Percentiles rank a stretch among this genome's conserved stretches.
Conservation (phyloP, 2,329 filamentous ascomycete genomes). For the Aspergillus brasiliensis region DNA sequence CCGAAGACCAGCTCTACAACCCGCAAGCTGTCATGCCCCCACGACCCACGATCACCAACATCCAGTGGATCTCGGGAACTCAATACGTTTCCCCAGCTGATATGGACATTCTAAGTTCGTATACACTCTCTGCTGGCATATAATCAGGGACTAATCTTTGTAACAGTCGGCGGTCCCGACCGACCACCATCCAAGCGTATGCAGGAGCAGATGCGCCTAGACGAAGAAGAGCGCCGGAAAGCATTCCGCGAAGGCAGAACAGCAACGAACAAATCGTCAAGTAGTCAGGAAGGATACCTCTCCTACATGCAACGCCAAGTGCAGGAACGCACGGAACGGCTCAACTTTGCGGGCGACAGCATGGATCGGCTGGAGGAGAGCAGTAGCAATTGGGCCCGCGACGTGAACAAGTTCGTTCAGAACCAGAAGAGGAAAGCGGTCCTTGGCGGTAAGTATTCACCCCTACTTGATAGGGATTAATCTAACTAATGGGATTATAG, state of each 20-base stretch:
- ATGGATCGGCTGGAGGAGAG: slow-evolving; percentile 82
- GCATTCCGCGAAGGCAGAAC: slow-evolving; percentile 40
- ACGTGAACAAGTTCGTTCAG: slow-evolving; percentile 82
- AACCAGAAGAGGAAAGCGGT: slow-evolving; percentile 87
- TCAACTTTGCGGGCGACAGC: slow-evolving; percentile 78
- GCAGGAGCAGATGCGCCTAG: slow-evolving; percentile 75
- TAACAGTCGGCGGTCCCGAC: slow-evolving; percentile 74
- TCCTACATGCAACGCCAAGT: slow-evolving; percentile 85
- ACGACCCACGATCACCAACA: slow-evolving; percentile 87
- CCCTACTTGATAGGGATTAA: background rate
- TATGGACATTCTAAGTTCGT: slow-evolving; percentile 75
- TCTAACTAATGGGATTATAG: slow-evolving; percentile 28
- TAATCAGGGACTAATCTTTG: background rate
- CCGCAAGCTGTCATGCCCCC: slow-evolving; percentile 71
- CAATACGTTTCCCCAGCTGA: slow-evolving; percentile 86
- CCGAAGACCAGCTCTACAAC: slow-evolving; percentile 77
- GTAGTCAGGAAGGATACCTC: slow-evolving; percentile 66
- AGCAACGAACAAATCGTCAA: slow-evolving; percentile 26
- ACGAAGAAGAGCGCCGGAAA: slow-evolving; percentile 61
- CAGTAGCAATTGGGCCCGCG: slow-evolving; percentile 80
- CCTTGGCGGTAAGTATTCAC: slow-evolving; percentile 58
- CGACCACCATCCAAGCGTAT: slow-evolving; percentile 87
- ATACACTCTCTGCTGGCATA: background rate
- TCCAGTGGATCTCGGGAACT: slow-evolving; percentile 96
- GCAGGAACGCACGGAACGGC: slow-evolving; percentile 85